Percentiles rank a stretch among this genome's conserved stretches.
phyloP scores from a whole-genome alignment of 352 stramenopile species.

The Pythium angustatum region DNA sequence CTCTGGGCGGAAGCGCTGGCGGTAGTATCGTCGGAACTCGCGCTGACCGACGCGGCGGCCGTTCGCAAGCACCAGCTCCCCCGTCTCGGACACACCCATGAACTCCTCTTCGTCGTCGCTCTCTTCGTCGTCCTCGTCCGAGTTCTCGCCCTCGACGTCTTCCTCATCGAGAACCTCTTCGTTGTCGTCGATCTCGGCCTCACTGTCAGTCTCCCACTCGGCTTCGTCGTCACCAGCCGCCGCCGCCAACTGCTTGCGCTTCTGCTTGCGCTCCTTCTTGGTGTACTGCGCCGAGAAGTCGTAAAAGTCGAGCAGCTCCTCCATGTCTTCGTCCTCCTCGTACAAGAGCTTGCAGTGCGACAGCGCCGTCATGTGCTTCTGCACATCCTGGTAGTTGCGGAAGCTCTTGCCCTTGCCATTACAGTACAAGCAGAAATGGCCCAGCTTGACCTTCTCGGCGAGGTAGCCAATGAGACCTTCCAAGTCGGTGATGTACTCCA shows the following conservation, averaged over 20 bases:
- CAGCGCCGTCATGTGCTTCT: constrained; percentile 95
- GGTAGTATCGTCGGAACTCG: constrained; percentile 90
- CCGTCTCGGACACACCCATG: constrained; percentile 85
- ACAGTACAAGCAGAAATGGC: constrained; percentile 95
- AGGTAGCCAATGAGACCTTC: constrained; percentile 92
- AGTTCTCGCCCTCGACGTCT: constrained; percentile 39
- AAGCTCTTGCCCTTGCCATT: constrained; percentile 92
- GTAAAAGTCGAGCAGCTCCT: constrained; percentile 91
- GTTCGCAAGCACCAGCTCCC: constrained; percentile 86
- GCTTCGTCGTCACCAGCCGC: constrained; percentile 40
- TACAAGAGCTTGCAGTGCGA: constrained; percentile 92
- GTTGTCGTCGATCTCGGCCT: constrained; percentile 73
- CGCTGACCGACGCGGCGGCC: constrained; percentile 86
- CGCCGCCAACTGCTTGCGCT: constrained; percentile 23
- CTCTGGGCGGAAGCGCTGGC: constrained; percentile 83
- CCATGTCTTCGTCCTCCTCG: constrained; percentile 87
- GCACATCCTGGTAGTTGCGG: constrained; percentile 82
- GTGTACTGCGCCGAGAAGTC: constrained; percentile 88
- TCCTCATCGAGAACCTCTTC: constrained; percentile 75
- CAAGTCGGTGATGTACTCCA: constrained; percentile 90
- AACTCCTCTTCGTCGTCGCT: constrained; percentile 51
- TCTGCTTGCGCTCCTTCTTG: constrained; percentile 40
- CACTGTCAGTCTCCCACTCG: constrained; percentile 81
- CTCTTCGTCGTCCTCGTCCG: constrained; percentile 52
- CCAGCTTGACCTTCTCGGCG: constrained; percentile 95